Evolutionary conservation across 1,139 yeast species (phyloP), one percentile per base, ranked within the genome.

Genomic region (Scheffersomyces segobiensis): DNA sequence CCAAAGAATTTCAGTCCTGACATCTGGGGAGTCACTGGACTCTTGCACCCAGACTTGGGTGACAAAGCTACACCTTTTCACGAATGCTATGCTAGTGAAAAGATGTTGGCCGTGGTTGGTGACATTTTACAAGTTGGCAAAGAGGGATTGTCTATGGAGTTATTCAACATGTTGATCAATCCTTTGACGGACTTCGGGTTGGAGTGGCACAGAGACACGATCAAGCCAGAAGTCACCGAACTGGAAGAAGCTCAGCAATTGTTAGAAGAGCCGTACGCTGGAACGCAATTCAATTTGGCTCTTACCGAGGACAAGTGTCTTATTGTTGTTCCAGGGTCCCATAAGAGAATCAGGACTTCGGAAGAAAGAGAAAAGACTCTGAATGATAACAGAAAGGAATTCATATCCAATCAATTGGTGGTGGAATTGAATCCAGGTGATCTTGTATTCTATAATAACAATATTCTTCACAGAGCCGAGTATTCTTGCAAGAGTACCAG

Each of bases 181-280:
- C 87, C 87, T 1, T 73, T 82, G 60, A 80, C 85, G 17, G 85
- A 84, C 67, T 84, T 84, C 66, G 86, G 80, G 10, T 76, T 84
- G 65, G 84, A 82, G 61, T 84, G 87, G 87, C 87, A 84, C 67
- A 71, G 87, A 52, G 87, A 84, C 66, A 80, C 81, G 61, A 81
- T 84, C 57, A 78, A 77, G 60, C 85, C 86, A 5, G 85, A 82
- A 50, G 85, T 72, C 8, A 70, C 81, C 4, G 76, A 75, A 2
- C 83, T 79, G 57, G 81, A 83, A 66, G 87, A 84, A 65, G 74
- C 77, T 3, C 71, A 70, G 46, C 78, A 78, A 59, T 64, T 77
- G 56, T 71, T 75, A 52, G 59, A 69, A 53, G 73, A 80, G 55
- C 84, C 85, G 0, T 80, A 77, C 56, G 82, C 85, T 32, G 87